Base-by-base conservation (phyloP, 208 protist species). In the Tetramitus jugosus region DNA sequence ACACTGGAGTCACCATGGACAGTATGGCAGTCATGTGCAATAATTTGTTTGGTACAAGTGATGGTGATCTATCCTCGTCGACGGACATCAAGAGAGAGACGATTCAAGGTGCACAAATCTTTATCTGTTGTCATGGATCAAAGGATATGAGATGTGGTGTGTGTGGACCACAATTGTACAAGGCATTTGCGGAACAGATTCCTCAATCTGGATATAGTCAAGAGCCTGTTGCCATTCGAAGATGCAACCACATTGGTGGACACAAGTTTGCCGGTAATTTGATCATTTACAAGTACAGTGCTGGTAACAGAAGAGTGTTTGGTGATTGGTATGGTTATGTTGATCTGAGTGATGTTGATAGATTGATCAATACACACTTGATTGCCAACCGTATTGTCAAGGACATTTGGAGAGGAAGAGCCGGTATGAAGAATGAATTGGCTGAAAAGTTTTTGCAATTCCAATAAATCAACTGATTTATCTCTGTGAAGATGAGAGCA, bases 371-470 rank as follows among this genome's bases (percentile, higher is more conserved):
- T 20, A n/a, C 31, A 3, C 60, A 65, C 40, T 65, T 35, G 6
- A 39, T 7, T 40, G 31, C 35, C 6, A 65, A 65, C 40, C 14
- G 60, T 10, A 33, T 65, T 65, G 23, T 65, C 40, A 65, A 65
- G 31, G 60, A 65, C 0, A 40, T 65, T 26, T 65, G 60, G 60
- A 65, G 29, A 39, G 60, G 60, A n/a, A 65, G 60, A 40, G 33
- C 60, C 17, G 17, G 7, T 17, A 40, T 65, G 31, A 65, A 40
- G 35, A 65, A 65, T 10, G 60, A 65, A n/a, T 40, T 65, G 60
- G 35, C 40, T 65, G 60, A 65, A 65, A 65, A 65, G 60, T 65
- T 65, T 65, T 65, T 65, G 40, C 35, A 40, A 33, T 40, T 65
- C 33, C 60, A 65, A 65, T 14, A 52, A 52, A n/a, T n/a, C n/a